phyloP scores from a whole-genome alignment of 148 eudicot species.

The Cornus suecica region DNA sequence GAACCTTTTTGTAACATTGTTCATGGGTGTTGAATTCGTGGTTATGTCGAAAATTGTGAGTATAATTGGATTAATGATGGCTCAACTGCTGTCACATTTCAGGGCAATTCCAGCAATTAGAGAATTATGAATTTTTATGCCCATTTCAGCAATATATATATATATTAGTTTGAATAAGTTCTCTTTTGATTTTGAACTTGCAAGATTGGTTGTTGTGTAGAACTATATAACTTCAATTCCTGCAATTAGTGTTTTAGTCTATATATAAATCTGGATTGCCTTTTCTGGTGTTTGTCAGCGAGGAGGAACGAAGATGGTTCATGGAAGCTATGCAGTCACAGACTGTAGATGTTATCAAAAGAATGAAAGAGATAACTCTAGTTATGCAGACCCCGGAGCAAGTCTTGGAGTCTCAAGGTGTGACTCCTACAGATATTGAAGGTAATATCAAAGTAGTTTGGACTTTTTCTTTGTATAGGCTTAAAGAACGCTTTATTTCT shows the following conservation, averaged over 20 bases:
- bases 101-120: too few species aligned
- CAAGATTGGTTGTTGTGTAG: too few species aligned
- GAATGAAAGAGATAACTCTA: constrained; percentile 92
- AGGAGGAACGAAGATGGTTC: constrained; percentile 91
- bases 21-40: too few species aligned
- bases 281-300: constrained; percentile 34
- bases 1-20: too few species aligned
- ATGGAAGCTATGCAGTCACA: constrained; percentile 99
- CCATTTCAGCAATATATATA: too few species aligned
- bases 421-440: constrained; percentile 75
- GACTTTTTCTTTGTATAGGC: not conserved
- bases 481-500: not conserved
- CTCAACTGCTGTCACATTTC: too few species aligned
- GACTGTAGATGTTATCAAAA: constrained; percentile 68
- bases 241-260: not conserved
- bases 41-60: too few species aligned
- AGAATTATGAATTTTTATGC: too few species aligned
- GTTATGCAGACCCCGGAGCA: constrained; percentile 94
- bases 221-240: too few species aligned
- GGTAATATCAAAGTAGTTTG: constrained; percentile 34
- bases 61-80: too few species aligned
- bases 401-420: constrained; percentile 81
- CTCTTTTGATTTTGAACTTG: too few species aligned
- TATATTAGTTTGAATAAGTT: too few species aligned
- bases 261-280: not conserved